Base-by-base conservation (phyloP, 2,329 filamentous ascomycete genomes). In the Diaporthe velutina region DNA sequence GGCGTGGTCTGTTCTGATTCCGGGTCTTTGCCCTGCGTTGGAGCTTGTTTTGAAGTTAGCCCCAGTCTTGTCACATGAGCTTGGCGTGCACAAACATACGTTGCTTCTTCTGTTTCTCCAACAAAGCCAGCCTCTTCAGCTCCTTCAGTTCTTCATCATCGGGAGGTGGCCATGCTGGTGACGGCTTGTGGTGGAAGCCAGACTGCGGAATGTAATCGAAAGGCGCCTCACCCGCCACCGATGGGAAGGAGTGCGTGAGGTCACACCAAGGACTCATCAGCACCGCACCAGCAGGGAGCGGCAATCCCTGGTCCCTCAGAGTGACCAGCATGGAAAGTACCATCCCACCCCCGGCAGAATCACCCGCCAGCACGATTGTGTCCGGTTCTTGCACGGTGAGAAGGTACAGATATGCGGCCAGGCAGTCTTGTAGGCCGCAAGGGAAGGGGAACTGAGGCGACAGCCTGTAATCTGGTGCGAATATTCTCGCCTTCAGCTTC, bases 241-340 rank as follows among this genome's bases (percentile, higher is more conserved):
- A 98, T 0, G 97, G 97, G 77, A 98, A 98, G 0, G 96, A 98
- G 82, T 98, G 96, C 0, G 95, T 98, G 71, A 98, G 85, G 82
- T 99, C 97, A 12, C 96, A 95, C 97, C 97, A 99, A 0, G 97
- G 97, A 67, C 95, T 98, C 70, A 98, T 94, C 54, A 98, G 87
- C 58, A 98, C 92, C 6, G 94, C 96, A 1, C 97, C 97, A 2
- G 97, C 96, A 0, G 97, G 97, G 35, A 98, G 83, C 8, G 96
- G 94, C 19, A 98, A 86, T 0, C 92, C 93, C 81, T 94, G 93
- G 80, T 98, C 96, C 76, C 97, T 92, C 76, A 98, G 83, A 2
- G 92, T 90, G 40, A 97, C 93, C 72, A 99, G 84, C 84, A 98
- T 88, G 30, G 90, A 93, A 77, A 98, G 78, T 0, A 96, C 90